A percentile compares a stretch with the other conserved stretches of the same genome.
phyloP scores from a whole-genome alignment of 140 eudicot species.

The Bidens hawaiensis region DNA sequence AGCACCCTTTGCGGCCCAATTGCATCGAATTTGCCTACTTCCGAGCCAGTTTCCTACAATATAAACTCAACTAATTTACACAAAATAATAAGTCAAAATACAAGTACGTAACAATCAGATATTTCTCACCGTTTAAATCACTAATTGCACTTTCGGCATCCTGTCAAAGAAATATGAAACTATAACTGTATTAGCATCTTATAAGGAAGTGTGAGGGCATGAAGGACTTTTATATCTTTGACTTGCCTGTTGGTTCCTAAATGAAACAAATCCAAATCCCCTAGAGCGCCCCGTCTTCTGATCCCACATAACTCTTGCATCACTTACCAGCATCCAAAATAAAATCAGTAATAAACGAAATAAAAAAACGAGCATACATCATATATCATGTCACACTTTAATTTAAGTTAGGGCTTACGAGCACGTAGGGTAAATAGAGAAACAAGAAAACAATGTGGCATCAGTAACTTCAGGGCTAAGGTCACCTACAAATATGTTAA shows the following conservation, averaged over 20 bases:
- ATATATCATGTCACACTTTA: slow-evolving; percentile 3
- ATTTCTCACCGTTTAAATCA: slow-evolving; percentile 72
- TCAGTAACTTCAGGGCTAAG: slow-evolving; percentile 98
- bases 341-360: neutral
- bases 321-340: slow-evolving; percentile 39
- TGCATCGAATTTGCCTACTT: slow-evolving; percentile 93
- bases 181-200: slow-evolving; percentile 12
- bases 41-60: slow-evolving; percentile 89
- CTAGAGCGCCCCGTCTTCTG: slow-evolving; percentile 97
- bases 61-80: neutral
- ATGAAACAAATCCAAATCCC: slow-evolving; percentile 97
- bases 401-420: slow-evolving; percentile 53
- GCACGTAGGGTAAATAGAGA: slow-evolving; percentile 81
- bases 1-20: slow-evolving; percentile 96
- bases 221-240: neutral
- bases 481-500: slow-evolving; percentile 94
- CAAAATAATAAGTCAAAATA: neutral
- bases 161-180: slow-evolving; percentile 26
- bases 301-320: slow-evolving; percentile 99
- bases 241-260: slow-evolving; percentile 84
- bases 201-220: neutral
- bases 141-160: slow-evolving; percentile 94
- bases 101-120: neutral
- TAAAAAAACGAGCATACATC: too few species aligned
- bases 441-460: slow-evolving; percentile 82